A percentile compares a stretch with the other conserved stretches of the same genome.
Conservation (phyloP, 768 basidiomycete species). For the Leccinellum luteum region DNA sequence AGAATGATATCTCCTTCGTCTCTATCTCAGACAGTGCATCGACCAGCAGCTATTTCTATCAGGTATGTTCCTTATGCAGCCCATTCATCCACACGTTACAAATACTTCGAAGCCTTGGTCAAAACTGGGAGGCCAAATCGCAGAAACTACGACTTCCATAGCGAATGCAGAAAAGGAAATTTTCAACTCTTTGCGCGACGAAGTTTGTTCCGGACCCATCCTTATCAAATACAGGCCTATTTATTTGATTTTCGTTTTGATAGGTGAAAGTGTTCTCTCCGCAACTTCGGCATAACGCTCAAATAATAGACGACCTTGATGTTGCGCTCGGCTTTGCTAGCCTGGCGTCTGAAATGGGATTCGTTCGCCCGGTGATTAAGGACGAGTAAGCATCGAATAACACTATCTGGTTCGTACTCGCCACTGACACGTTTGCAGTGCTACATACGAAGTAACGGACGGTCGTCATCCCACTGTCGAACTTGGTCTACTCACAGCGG, state of each 20-base stretch:
- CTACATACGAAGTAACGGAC: conserved; percentile 63
- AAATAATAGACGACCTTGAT: conserved; percentile 85
- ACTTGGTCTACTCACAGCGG: conserved; percentile 70
- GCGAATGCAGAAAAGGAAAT: conserved; percentile 64
- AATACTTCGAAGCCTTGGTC: conserved; percentile 61
- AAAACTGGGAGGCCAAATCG: conserved; percentile 63
- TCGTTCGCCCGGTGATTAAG: conserved; percentile 66
- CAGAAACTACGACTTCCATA: conserved; percentile 54
- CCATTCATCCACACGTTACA: neutral
- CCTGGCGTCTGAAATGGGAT: conserved; percentile 74
- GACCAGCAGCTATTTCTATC: conserved; percentile 67
- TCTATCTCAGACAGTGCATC: conserved; percentile 59
- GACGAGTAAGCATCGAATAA: conserved; percentile 54
- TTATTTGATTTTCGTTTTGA: neutral
- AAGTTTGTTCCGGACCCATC: conserved; percentile 40
- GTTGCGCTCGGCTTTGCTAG: conserved; percentile 78
- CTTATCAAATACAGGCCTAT: conserved; percentile 2
- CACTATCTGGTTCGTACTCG: neutral
- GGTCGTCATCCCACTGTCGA: conserved; percentile 95
- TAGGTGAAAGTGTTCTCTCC: conserved; percentile 62
- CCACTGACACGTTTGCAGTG: conserved; percentile 31
- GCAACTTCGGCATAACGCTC: conserved; percentile 68
- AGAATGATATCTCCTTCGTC: conserved; percentile 49
- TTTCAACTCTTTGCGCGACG: conserved; percentile 63
- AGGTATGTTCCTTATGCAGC: conserved; percentile 36